Evolutionary conservation across 345 rosid genomes (phyloP), one percentile per base, ranked within the genome.

Genomic region (Syzygium aqueum): DNA sequence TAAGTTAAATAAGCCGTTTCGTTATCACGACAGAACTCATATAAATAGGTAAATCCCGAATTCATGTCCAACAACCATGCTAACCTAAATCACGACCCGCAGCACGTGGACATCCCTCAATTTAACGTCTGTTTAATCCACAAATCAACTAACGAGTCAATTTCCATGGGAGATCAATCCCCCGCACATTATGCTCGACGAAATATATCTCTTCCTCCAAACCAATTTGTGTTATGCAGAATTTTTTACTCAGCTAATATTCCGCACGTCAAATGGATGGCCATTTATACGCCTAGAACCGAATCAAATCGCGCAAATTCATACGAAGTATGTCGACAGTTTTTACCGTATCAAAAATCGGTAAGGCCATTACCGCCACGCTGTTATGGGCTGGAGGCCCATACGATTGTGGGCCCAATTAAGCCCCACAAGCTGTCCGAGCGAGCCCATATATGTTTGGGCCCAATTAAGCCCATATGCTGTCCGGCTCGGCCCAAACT

Each of bases 371-470:
- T 13, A 56, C 5, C 13, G 53, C 53, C 5, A 51, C 16, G 53
- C 46, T 52, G 21, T 16, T 52, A 16, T 59, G 65, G 65, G 65
- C 65, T 59, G 3, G 3, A 59, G 28, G 65, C 30, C 65, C 65
- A 59, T 13, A 27, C 3, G 4, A 0, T 30, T 59, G 11, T 59
- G 28, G 65, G 65, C 30, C 65, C 30, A 59, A 0, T 59, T 0
- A 25, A 59, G 65, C 65, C 65, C 65, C 65, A 59, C 46, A 43
- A 5, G 7, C 46, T 43, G 46, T 43, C 46, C 46, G 1, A 43
- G 46, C 4, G 46, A 43, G 59, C 59, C 59, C 59, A 21, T 54
- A 54, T 2, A 8, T 8, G 25, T 21, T 54, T 54, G 27, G 59
- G 59, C 59, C 27, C 59, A 54, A 54, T 3, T 54, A 22, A 54